These are phyloP conservation scores for Phytophthora kernoviae DNA, from an alignment of 352 stramenopile genomes.

Conservation along the genomic window DNA sequence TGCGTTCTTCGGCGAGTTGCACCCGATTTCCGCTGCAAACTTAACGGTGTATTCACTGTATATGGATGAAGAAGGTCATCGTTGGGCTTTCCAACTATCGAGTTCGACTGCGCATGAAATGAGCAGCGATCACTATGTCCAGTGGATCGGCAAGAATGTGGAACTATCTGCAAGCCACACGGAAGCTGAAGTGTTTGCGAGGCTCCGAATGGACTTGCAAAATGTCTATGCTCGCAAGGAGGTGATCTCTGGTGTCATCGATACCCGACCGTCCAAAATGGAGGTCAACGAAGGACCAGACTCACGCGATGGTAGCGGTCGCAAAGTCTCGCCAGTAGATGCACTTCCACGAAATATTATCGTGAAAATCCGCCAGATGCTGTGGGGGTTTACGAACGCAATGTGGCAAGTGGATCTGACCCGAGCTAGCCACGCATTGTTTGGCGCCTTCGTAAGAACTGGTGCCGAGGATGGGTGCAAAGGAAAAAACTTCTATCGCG, in stretches of 20 bases:
- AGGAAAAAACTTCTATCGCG: conserved; percentile 36
- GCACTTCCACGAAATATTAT: conserved; percentile 26
- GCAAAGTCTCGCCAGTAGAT: background rate
- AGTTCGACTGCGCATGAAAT: conserved; percentile 50
- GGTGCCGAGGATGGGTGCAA: conserved; percentile 15
- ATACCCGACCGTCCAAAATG: conserved; percentile 8
- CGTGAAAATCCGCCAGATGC: conserved; percentile 45
- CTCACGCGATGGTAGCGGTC: conserved; percentile 11
- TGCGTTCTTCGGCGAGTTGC: conserved; percentile 25
- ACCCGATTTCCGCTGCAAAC: conserved; percentile 37
- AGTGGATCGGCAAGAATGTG: conserved; percentile 64
- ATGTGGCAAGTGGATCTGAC: conserved; percentile 50
- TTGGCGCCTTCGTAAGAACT: conserved; percentile 2
- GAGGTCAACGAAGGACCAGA: conserved; percentile 2
- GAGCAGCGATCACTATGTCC: conserved; percentile 54
- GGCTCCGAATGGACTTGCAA: conserved; percentile 62
- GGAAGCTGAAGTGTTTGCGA: conserved; percentile 42
- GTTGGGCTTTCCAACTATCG: conserved; percentile 58
- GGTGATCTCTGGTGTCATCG: conserved; percentile 34
- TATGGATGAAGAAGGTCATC: conserved; percentile 64
- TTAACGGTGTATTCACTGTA: conserved; percentile 38
- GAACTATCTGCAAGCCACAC: conserved; percentile 7
- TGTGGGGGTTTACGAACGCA: conserved; percentile 59
- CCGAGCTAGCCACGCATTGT: conserved; percentile 18
- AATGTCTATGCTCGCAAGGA: conserved; percentile 62